Base-by-base conservation (phyloP, 2,329 filamentous ascomycete genomes). In the Blastomyces emzantsi region DNA sequence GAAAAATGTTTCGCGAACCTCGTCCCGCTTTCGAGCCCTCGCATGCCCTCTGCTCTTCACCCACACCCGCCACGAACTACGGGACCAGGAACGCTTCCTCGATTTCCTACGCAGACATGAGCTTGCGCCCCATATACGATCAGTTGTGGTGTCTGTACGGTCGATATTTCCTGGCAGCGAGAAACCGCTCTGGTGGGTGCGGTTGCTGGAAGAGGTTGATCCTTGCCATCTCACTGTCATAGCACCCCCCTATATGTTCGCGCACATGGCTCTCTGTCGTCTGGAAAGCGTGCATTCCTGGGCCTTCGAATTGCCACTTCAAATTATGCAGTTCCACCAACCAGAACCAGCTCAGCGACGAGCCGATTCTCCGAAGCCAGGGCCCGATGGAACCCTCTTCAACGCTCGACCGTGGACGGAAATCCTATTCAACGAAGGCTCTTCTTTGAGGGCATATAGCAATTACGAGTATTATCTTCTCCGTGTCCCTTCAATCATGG, bases 401-500 rank as follows among this genome's bases (percentile, higher is more conserved):
- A 80, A 80, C 33, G 76, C 83, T n/a, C 81, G 83, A 1, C 82
- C 82, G 1, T 92, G 90, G 89, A 81, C 79, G 0, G 81, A 83
- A 22, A 69, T 91, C 0, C 77, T 83, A 1, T 83, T 91, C 67
- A 92, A 92, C 71, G 89, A 93, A 75, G 88, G 88, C 9, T 90
- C 88, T 0, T 90, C 85, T 4, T 81, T 88, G n/a, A 81, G 82
- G 64, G 87, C 85, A 6, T 92, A 90, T 75, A 82, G 82, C 57
- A 86, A 84, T 3, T 88, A 90, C 72, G 86, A 90, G 69, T 90
- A 87, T 74, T 90, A 87, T 70, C 78, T 86, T 45, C 85, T 85
- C 55, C 78, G 81, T 1, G 82, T 87, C 7, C 87, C 85, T 0
- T 86, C 86, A 17, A 79, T 89, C 63, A 75, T 90, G 1, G 78